phyloP scores from a whole-genome alignment of 495 filamentous ascomycete genomes.

The Tuber calosporum region DNA sequence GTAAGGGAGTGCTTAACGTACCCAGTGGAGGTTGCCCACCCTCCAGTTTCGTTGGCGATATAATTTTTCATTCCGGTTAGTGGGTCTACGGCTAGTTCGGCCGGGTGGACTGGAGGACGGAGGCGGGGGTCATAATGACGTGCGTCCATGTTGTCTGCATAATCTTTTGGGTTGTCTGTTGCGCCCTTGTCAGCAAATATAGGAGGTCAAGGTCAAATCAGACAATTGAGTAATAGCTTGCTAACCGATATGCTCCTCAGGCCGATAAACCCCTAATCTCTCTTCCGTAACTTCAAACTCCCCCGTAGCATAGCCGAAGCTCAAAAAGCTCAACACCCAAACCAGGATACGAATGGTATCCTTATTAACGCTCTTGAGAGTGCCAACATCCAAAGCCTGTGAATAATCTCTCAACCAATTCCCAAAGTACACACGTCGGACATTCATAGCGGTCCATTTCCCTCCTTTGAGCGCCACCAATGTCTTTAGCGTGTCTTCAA shows the following conservation, averaged over 20 bases:
- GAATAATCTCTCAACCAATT: conserved; percentile 72
- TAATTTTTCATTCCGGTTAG: conserved; percentile 98
- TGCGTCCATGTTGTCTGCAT: conserved; percentile 82
- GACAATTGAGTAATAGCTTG: conserved; percentile 7
- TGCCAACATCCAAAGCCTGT: conserved; percentile 87
- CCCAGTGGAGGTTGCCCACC: conserved; percentile 70
- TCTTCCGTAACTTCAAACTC: conserved; percentile 96
- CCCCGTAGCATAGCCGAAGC: conserved; percentile 90
- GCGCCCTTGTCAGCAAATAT: not conserved
- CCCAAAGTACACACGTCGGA: conserved; percentile 89
- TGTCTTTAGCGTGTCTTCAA: conserved; percentile 72
- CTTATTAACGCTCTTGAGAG: conserved; percentile 78
- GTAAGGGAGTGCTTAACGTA: conserved; percentile 80
- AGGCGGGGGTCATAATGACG: conserved; percentile 76
- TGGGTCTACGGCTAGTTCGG: conserved; percentile 75
- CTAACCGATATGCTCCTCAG: conserved; percentile 84
- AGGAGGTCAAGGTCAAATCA: not conserved
- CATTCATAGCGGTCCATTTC: conserved; percentile 88
- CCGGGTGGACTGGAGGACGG: conserved; percentile 61
- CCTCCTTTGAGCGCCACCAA: conserved; percentile 80
- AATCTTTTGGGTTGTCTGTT: conserved; percentile 72
- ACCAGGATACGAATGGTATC: conserved; percentile 83
- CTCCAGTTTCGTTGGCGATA: conserved; percentile 80
- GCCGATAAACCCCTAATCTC: conserved; percentile 81
- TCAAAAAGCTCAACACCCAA: conserved; percentile 87